Percentiles rank a stretch among this genome's conserved stretches.
Conservation (phyloP, 441 rosid species). For the Euphorbia schlechtendalii region DNA sequence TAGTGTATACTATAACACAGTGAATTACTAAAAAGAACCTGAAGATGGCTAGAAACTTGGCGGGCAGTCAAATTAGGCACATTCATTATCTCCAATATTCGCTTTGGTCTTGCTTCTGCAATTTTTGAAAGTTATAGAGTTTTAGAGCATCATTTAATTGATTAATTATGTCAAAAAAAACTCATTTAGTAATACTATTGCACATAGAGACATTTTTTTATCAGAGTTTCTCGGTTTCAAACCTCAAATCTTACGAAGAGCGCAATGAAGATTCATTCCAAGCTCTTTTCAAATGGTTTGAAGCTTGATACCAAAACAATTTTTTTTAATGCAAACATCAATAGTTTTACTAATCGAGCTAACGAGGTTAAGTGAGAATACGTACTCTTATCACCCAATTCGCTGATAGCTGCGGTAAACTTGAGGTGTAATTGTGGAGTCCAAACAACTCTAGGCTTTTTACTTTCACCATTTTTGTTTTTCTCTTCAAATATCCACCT, state of each 20-base stretch:
- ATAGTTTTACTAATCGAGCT: too few relatives aligned
- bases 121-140: neutral
- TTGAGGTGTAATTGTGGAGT: conserved; percentile 35
- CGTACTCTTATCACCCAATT: conserved; percentile 36
- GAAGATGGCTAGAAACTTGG: conserved; percentile 57
- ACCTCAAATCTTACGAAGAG: too few relatives aligned
- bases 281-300: too few relatives aligned
- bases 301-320: too few relatives aligned
- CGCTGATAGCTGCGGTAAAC: conserved; percentile 34
- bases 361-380: neutral
- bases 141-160: too few relatives aligned
- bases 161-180: too few relatives aligned
- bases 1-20: neutral
- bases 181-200: too few relatives aligned
- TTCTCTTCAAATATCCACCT: neutral
- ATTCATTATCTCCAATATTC: conserved; percentile 34
- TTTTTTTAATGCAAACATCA: too few relatives aligned
- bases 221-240: too few relatives aligned
- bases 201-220: too few relatives aligned
- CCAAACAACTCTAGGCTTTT: conserved; percentile 28
- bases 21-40: conserved; percentile 29
- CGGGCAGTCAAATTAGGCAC: conserved; percentile 36
- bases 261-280: too few relatives aligned
- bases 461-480: neutral
- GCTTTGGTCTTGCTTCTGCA: conserved; percentile 45